These are phyloP conservation scores for Salix udensis DNA, from an alignment of 345 rosid species.

Conservation along the genomic window DNA sequence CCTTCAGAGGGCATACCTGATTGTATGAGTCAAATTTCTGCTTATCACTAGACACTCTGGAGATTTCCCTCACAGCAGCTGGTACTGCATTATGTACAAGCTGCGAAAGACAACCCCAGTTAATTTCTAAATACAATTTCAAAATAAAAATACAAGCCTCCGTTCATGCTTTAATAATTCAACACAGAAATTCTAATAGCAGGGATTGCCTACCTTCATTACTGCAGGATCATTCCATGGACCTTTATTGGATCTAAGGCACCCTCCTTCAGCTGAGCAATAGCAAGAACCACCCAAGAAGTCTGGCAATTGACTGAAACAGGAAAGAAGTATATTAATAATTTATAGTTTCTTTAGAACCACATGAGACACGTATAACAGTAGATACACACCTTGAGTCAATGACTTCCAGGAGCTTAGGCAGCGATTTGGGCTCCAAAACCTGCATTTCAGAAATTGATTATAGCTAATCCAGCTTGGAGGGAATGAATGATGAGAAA, in stretches of 20 bases:
- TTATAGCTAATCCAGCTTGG: constrained; percentile 2
- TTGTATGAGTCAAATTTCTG: constrained; percentile 42
- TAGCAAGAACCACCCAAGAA: constrained; percentile 92
- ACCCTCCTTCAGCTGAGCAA: constrained; percentile 78
- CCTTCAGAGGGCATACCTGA: constrained; percentile 55
- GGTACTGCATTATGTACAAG: constrained; percentile 61
- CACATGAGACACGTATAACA: constrained; percentile 3
- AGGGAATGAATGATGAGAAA: constrained; percentile 13
- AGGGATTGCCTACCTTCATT: constrained; percentile 64
- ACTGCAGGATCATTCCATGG: constrained; percentile 92
- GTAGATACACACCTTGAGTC: constrained; percentile 60
- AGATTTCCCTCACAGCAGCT: constrained; percentile 53
- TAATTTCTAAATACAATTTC: constrained; percentile 17
- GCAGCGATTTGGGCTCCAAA: constrained; percentile 72
- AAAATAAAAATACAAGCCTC: constrained; percentile 17
- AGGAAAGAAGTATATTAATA: neutral
- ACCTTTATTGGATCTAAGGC: constrained; percentile 88
- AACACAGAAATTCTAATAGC: neutral
- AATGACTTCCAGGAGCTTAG: constrained; percentile 67
- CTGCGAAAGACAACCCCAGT: constrained; percentile 35
- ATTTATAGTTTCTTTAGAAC: neutral
- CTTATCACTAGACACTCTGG: constrained; percentile 47
- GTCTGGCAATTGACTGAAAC: constrained; percentile 85
- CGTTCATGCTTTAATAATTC: constrained; percentile 5
- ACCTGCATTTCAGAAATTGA: constrained; percentile 50